phyloP scores from a whole-genome alignment of 805 yeast species.

The Candida maesae region DNA sequence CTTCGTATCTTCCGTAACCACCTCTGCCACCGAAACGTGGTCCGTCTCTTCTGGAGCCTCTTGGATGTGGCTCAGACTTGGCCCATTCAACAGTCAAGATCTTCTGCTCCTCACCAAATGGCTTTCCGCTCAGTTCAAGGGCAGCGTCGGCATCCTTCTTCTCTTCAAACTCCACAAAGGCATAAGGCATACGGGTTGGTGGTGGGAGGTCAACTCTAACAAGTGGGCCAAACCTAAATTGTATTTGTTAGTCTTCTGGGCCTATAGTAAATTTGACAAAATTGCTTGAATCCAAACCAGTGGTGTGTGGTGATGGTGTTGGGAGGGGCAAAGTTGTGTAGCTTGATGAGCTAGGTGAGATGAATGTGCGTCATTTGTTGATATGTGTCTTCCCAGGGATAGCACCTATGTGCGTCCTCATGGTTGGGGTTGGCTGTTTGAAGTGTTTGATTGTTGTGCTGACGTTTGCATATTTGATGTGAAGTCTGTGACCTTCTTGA shows the following conservation, averaged over 20 bases:
- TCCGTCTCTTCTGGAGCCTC: conserved; percentile 20
- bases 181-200: conserved; percentile 57
- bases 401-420: too few species aligned
- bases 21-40: conserved; percentile 7
- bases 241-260: background rate
- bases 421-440: too few species aligned
- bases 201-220: conserved; percentile 61
- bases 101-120: conserved; percentile 27
- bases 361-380: too few species aligned
- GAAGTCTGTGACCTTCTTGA: too few species aligned
- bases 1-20: conserved; percentile 7
- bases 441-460: too few species aligned
- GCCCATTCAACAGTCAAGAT: conserved; percentile 53
- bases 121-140: conserved; percentile 41
- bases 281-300: too few species aligned
- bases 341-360: too few species aligned
- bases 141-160: conserved; percentile 53
- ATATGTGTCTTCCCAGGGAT: too few species aligned
- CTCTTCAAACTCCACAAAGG: conserved; percentile 56
- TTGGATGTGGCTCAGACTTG: conserved; percentile 47
- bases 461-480: too few species aligned
- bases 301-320: too few species aligned
- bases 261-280: too few species aligned
- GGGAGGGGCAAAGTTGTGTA: too few species aligned
- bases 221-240: conserved; percentile 47